A percentile compares a stretch with the other conserved stretches of the same genome.
These are phyloP conservation scores for Dovyalis caffra DNA, from an alignment of 345 rosid species.

Conservation along the genomic window DNA sequence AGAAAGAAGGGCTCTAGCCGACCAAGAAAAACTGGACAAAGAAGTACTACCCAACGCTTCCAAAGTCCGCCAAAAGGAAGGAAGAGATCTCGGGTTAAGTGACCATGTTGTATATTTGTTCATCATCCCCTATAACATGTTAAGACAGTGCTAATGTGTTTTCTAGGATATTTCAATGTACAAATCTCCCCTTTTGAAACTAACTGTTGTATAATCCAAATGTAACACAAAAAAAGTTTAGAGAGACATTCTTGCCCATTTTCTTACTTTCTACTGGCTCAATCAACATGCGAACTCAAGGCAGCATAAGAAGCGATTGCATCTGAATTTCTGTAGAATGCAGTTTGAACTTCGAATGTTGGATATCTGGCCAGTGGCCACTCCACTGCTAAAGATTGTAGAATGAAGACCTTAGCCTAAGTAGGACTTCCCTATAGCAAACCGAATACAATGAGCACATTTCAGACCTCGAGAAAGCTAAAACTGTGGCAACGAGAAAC, in stretches of 20 bases:
- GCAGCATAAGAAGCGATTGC: no score
- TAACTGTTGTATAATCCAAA: conserved; percentile 10
- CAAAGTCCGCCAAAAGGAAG: conserved; percentile 41
- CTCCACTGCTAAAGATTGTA: no score
- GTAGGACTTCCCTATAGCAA: no score
- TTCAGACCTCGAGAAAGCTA: no score
- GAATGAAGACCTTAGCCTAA: no score
- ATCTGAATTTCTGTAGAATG: no score
- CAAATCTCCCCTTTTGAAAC: conserved; percentile 3
- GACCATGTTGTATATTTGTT: conserved; percentile 26
- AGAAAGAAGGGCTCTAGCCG: conserved; percentile 30
- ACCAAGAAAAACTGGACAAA: conserved; percentile 30
- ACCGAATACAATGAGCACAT: no score
- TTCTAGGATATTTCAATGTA: conserved; percentile 18
- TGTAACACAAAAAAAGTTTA: neutral
- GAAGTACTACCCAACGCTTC: conserved; percentile 17
- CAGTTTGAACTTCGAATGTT: no score
- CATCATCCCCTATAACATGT: neutral
- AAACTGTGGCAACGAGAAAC: no score
- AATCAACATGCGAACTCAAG: no score
- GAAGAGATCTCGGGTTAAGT: conserved; percentile 48
- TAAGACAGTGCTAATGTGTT: neutral
- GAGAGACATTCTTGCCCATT: neutral
- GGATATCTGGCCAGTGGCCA: no score
- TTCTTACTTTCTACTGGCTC: no score